These are phyloP conservation scores for Citrus sinensis DNA, from an alignment of 345 rosid genomes.

Conservation along the genomic window DNA sequence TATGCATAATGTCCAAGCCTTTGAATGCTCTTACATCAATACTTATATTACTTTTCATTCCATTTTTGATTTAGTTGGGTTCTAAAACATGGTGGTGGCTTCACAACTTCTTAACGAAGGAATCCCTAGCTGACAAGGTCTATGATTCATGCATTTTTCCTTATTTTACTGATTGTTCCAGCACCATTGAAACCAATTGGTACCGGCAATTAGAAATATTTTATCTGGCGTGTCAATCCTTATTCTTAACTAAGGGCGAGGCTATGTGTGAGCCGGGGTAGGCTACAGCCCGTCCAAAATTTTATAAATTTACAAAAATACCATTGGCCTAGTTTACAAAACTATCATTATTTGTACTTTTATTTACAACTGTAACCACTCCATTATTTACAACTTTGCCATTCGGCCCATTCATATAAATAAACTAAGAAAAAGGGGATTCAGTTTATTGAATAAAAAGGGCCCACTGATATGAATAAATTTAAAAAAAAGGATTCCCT, in stretches of 20 bases:
- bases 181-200: background rate
- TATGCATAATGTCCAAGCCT: background rate
- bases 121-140: conserved; percentile 62
- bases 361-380: too few species aligned
- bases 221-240: background rate
- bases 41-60: background rate
- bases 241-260: background rate
- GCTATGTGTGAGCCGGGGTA: too few species aligned
- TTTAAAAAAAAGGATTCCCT: too few species aligned
- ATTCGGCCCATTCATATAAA: too few species aligned
- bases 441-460: too few species aligned
- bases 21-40: background rate
- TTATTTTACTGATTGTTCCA: conserved; percentile 48
- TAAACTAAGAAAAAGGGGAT: too few species aligned
- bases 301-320: too few species aligned
- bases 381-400: too few species aligned
- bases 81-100: conserved; percentile 80
- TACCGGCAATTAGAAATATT: conserved; percentile 2
- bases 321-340: too few species aligned
- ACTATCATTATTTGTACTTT: too few species aligned
- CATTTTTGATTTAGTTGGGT: background rate
- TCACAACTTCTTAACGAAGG: conserved; percentile 86
- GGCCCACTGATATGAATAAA: too few species aligned
- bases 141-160: conserved; percentile 89
- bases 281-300: too few species aligned